Evolutionary conservation across 306 rosid genomes (phyloP), one percentile per base, ranked within the genome.

Genomic region (Cucurbita pepo): DNA sequence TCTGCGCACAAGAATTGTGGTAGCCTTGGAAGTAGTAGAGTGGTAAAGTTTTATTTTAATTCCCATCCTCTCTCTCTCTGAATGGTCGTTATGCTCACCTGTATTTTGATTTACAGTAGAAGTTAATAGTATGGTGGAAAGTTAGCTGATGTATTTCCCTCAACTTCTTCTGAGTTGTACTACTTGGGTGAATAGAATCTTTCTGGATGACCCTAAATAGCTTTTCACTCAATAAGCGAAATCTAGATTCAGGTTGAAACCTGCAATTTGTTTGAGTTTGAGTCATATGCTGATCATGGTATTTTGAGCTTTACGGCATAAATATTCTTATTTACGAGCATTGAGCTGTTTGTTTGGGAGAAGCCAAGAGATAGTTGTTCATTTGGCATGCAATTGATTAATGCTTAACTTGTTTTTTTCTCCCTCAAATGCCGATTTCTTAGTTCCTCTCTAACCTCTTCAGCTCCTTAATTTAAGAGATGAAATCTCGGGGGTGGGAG

Each of bases 1-100:
- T 79, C 72, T 80, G 77, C 25, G 8, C 66, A 78, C 67, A 76
- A 66, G 57, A 77, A 66, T 65, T 72, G 76, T 43, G 82, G 48
- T 73, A 63, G 75, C 80, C 84, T 77, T 48, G 72, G 81, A 43
- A 69, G 79, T 25, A 74, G 50, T 56, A 30, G 48, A 34, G 70
- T 69, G 88, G 86, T 84, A 76, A 54, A 41, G 14, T 41, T 75
- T 43, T 47, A 14, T 41, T 63, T 25, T 14, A 15, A 18, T 15
- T 21, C 54, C 54, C 62, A 0, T 45, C 30, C 15, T 25, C 63
- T 61, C 67, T 61, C 67, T 61, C 47, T 61, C 67, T 61, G 6
- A 14, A n/a, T 58, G 40, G 14, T 56, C 10, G 3, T 5, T 44
- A 77, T 69, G 47, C 22, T 13, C 10, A 4, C 9, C 8, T 19